phyloP scores from a whole-genome alignment of 83 land plant species.

The Picea abies region DNA sequence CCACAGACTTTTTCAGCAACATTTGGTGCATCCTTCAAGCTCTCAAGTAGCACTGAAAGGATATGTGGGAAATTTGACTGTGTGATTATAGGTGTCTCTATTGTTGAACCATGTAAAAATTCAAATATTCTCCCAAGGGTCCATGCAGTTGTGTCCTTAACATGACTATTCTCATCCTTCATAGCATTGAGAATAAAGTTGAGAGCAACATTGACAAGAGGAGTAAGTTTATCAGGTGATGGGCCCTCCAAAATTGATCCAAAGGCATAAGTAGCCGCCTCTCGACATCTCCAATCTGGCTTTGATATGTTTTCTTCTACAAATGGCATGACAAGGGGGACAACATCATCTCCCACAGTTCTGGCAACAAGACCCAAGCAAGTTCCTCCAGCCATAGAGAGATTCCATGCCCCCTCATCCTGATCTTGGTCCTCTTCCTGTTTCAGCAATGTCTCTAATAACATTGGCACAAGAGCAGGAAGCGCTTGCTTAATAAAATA shows the following conservation, averaged over 20 bases:
- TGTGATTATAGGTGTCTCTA: constrained; percentile 25
- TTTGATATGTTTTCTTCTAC: constrained; percentile 49
- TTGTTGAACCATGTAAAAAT: constrained; percentile 36
- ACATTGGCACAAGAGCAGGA: constrained; percentile 47
- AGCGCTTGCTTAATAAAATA: constrained; percentile 47
- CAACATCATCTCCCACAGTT: constrained; percentile 58
- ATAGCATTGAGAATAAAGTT: constrained; percentile 52
- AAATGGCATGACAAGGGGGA: constrained; percentile 67
- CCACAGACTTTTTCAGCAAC: constrained; percentile 67
- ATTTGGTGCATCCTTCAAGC: constrained; percentile 48
- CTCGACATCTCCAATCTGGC: constrained; percentile 48
- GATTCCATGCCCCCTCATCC: constrained; percentile 56
- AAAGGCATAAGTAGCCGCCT: constrained; percentile 68
- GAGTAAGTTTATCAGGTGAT: constrained; percentile 44
- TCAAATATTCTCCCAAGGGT: constrained; percentile 71
- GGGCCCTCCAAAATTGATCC: constrained; percentile 68
- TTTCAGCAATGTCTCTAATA: constrained; percentile 51
- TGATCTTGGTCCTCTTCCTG: constrained; percentile 69
- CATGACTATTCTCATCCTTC: constrained; percentile 55
- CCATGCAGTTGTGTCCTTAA: constrained; percentile 76
- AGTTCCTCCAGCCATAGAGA: constrained; percentile 69
- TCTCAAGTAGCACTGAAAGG: constrained; percentile 35
- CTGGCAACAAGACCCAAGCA: constrained; percentile 56
- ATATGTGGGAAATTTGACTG: constrained; percentile 26
- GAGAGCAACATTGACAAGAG: constrained; percentile 44